A percentile compares a stretch with the other conserved stretches of the same genome.
Conservation (phyloP, 2,329 filamentous ascomycete species). For the Talaromyces pinophilus region DNA sequence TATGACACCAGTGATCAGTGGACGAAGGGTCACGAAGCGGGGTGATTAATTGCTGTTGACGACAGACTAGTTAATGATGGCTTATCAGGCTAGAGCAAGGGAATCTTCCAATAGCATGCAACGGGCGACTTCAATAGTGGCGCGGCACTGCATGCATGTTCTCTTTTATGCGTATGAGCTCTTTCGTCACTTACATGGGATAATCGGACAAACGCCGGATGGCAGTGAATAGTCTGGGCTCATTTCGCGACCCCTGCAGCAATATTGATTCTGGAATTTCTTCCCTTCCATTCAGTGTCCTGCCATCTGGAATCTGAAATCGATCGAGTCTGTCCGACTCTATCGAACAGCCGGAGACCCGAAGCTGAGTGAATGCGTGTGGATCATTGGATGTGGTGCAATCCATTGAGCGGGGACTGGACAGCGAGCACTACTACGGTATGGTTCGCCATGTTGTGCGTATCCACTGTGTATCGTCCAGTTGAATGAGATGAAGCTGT, state of each 20-base stretch:
- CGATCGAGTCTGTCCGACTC: not conserved
- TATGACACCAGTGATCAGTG: not conserved
- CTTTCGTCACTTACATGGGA: not conserved
- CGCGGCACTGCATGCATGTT: slow-evolving; percentile 7
- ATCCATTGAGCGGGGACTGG: not conserved
- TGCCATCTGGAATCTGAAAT: not conserved
- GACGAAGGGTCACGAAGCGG: not conserved
- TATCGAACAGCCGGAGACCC: not conserved
- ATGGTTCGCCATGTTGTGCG: slow-evolving; percentile 3
- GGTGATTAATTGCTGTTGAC: not conserved
- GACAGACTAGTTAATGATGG: not conserved
- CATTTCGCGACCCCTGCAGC: slow-evolving; percentile 9
- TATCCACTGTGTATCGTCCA: not conserved
- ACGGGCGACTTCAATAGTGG: not conserved
- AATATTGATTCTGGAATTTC: slow-evolving; percentile 1
- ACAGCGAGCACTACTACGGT: not conserved
- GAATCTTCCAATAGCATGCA: slow-evolving; percentile 4
- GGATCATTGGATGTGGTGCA: not conserved
- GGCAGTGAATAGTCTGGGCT: slow-evolving; percentile 1
- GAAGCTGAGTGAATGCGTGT: not conserved
- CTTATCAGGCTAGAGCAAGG: slow-evolving; percentile 20
- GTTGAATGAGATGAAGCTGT: not conserved
- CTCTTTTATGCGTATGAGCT: slow-evolving; percentile 1
- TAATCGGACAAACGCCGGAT: not conserved
- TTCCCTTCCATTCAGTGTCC: not conserved